Conservation (phyloP, 352 stramenopile genomes). For the Phytophthora sp. region DNA sequence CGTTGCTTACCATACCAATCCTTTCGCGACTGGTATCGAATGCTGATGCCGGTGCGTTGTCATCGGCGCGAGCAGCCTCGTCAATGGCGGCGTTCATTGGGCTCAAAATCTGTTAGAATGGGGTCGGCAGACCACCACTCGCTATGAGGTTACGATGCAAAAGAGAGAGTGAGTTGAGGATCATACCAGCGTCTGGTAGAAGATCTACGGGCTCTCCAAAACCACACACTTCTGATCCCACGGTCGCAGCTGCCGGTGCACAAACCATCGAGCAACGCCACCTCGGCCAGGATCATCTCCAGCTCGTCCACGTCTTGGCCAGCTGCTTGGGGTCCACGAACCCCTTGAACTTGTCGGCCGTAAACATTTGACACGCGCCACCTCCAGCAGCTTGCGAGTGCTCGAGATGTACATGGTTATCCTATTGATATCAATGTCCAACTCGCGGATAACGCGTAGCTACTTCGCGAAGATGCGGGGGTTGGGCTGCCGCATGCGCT, state of each 20-base stretch:
- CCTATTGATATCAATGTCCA: slow-evolving; percentile 73
- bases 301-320: slow-evolving; percentile 59
- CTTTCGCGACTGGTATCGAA: neutral
- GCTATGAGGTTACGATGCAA: too few relatives aligned
- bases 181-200: too few relatives aligned
- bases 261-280: too few relatives aligned
- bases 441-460: slow-evolving; percentile 70
- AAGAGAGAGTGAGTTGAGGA: too few relatives aligned
- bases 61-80: neutral
- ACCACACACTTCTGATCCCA: too few relatives aligned
- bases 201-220: too few relatives aligned
- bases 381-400: slow-evolving; percentile 60
- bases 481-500: slow-evolving; percentile 70
- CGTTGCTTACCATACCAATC: neutral
- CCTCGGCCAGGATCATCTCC: slow-evolving; percentile 52
- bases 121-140: too few relatives aligned
- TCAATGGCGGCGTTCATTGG: neutral
- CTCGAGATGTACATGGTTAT: slow-evolving; percentile 61
- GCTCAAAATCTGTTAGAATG: slow-evolving; percentile 2
- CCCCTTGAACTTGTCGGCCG: slow-evolving; percentile 45
- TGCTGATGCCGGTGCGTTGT: too few relatives aligned
- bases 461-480: slow-evolving; percentile 64
- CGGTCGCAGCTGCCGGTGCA: too few relatives aligned
- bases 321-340: slow-evolving; percentile 62
- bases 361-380: slow-evolving; percentile 68